Percentiles rank a stretch among this genome's conserved stretches.
Evolutionary conservation across 2,329 filamentous ascomycete species (phyloP).

Genomic region (Xylariaceae sp.): DNA sequence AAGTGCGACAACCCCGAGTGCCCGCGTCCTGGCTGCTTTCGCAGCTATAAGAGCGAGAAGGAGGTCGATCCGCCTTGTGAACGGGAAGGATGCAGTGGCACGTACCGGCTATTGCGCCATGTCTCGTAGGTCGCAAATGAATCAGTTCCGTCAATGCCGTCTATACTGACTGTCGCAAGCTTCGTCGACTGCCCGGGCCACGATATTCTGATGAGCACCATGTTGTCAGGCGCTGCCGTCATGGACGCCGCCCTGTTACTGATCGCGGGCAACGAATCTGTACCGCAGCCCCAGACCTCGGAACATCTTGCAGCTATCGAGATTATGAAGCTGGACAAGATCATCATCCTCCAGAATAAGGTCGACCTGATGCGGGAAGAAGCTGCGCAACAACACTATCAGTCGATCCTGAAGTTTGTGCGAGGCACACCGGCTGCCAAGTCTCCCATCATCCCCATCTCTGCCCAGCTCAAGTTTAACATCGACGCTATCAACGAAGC

Average conservation of each 20-base stretch:
- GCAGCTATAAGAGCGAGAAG: constrained; percentile 98
- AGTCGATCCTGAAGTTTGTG: constrained; percentile 98
- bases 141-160: too few relatives aligned
- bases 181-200: constrained; percentile 99
- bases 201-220: constrained; percentile 99
- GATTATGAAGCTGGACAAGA: constrained; percentile 99
- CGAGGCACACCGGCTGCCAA: constrained; percentile 93
- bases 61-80: constrained; percentile 96
- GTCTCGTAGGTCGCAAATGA: constrained; percentile 77
- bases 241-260: constrained; percentile 97
- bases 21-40: constrained; percentile 89
- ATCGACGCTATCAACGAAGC: constrained; percentile 97
- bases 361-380: constrained; percentile 98
- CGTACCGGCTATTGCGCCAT: constrained; percentile 81
- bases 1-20: constrained; percentile 90
- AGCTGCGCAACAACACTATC: constrained; percentile 85
- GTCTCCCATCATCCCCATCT: constrained; percentile 91
- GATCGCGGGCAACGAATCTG: constrained; percentile 96
- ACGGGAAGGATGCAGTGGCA: constrained; percentile 81
- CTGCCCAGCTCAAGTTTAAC: constrained; percentile 98
- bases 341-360: constrained; percentile 99
- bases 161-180: constrained; percentile 39
- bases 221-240: constrained; percentile 98
- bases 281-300: constrained; percentile 95
- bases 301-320: constrained; percentile 98